These are phyloP conservation scores for Xanthoconium separans DNA, from an alignment of 1,284 basidiomycete genomes.

Conservation along the genomic window DNA sequence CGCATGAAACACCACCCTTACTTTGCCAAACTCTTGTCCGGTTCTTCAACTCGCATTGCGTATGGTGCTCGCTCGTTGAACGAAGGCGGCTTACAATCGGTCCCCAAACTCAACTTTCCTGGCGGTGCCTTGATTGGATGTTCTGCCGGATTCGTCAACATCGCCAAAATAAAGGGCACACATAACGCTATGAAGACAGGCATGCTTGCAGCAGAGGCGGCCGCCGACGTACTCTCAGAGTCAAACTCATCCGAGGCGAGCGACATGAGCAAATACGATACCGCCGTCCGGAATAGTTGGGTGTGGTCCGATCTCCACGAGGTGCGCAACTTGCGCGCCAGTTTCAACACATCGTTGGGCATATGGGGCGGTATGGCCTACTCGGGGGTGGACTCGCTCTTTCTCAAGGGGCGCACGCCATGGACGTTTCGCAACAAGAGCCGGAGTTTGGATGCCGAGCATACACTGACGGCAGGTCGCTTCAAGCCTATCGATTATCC, in stretches of 20 bases:
- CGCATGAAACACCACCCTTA: constrained; percentile 98
- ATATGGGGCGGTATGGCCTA: constrained; percentile 89
- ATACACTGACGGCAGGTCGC: constrained; percentile 68
- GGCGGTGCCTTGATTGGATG: constrained; percentile 96
- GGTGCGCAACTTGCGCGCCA: constrained; percentile 91
- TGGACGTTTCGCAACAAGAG: constrained; percentile 85
- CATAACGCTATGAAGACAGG: constrained; percentile 99
- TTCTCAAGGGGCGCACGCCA: constrained; percentile 85
- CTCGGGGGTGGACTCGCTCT: constrained; percentile 85
- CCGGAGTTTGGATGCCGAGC: constrained; percentile 65
- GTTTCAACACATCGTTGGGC: constrained; percentile 85
- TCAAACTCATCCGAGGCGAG: constrained; percentile 31
- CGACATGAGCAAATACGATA: constrained; percentile 81
- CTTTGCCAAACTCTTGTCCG: constrained; percentile 79
- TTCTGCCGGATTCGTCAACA: constrained; percentile 94
- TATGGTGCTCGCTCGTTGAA: constrained; percentile 93
- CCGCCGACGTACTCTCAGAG: constrained; percentile 61
- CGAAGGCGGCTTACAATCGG: constrained; percentile 93
- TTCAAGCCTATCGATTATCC: constrained; percentile 90
- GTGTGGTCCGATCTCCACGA: constrained; percentile 87
- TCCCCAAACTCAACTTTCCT: constrained; percentile 92
- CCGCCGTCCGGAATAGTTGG: constrained; percentile 78
- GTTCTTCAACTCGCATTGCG: constrained; percentile 73
- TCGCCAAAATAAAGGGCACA: constrained; percentile 99
- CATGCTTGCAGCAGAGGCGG: constrained; percentile 93